A percentile compares a stretch with the other conserved stretches of the same genome.
phyloP scores from a whole-genome alignment of 176 grass and related monocot genomes.

The Juncus inflexus region DNA sequence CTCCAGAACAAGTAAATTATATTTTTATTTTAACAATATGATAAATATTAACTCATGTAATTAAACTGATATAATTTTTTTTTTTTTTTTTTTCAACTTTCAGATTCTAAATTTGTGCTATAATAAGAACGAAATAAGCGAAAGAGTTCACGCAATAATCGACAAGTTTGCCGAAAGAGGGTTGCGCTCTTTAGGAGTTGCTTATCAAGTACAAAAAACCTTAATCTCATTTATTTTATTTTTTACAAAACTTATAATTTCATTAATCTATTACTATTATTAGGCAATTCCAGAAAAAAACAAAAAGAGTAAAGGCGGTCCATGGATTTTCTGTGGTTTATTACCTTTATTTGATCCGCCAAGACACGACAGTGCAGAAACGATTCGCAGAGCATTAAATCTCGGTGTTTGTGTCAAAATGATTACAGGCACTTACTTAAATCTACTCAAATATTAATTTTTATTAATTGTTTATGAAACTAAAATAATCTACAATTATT shows the following conservation, averaged over 20 bases:
- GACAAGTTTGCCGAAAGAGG: constrained; percentile 74
- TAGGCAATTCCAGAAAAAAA: constrained; percentile 68
- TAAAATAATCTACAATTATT: too few relatives aligned
- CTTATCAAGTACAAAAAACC: constrained; percentile 86
- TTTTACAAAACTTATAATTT: constrained; percentile 9
- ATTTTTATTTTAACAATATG: not conserved
- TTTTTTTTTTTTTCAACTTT: constrained; percentile 15
- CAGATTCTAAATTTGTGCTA: constrained; percentile 68
- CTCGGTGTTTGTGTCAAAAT: constrained; percentile 91
- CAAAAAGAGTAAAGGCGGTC: constrained; percentile 49
- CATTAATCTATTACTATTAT: not conserved
- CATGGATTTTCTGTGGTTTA: constrained; percentile 77
- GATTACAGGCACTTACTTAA: constrained; percentile 56
- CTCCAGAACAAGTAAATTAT: constrained; percentile 66
- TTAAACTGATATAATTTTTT: constrained; percentile 2
- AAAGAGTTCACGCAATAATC: constrained; percentile 43
- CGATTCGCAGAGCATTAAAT: constrained; percentile 62
- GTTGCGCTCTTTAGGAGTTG: constrained; percentile 70
- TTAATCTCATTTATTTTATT: constrained; percentile 5
- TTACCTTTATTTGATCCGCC: constrained; percentile 84
- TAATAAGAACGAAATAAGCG: constrained; percentile 41
- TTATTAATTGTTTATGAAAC: not conserved
- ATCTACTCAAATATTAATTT: constrained; percentile 8
- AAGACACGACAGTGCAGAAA: constrained; percentile 83
- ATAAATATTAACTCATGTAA: not conserved